phyloP scores from a whole-genome alignment of 805 yeast species.

The Saccharomycopsis sp. region DNA sequence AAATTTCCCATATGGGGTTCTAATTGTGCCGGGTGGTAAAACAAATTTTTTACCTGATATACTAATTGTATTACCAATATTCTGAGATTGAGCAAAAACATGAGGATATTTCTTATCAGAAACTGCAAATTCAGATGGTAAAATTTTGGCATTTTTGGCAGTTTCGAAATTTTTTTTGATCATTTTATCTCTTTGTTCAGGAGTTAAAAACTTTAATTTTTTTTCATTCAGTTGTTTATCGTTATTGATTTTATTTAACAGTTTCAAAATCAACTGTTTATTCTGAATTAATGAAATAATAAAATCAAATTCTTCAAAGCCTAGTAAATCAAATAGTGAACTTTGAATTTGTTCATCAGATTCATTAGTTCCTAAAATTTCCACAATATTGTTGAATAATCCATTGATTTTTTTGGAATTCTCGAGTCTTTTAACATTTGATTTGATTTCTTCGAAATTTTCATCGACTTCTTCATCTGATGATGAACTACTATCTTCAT shows the following conservation, averaged over 20 bases:
- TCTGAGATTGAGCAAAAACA: slow-evolving; percentile 45
- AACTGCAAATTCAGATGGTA: slow-evolving; percentile 23
- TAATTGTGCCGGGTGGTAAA: slow-evolving; percentile 72
- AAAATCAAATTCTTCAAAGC: slow-evolving; percentile 77
- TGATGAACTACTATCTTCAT: slow-evolving; percentile 3
- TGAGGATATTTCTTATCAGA: slow-evolving; percentile 62
- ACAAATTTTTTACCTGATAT: slow-evolving; percentile 72
- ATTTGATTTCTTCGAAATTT: slow-evolving; percentile 2
- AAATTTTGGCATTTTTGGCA: slow-evolving; percentile 39
- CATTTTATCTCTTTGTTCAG: slow-evolving; percentile 44
- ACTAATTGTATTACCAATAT: slow-evolving; percentile 57
- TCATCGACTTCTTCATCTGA: slow-evolving; percentile 1
- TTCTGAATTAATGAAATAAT: slow-evolving; percentile 52
- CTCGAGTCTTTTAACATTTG: not conserved
- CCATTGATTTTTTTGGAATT: slow-evolving; percentile 1
- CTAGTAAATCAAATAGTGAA: slow-evolving; percentile 66
- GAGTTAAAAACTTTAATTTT: slow-evolving; percentile 30
- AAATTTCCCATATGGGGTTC: slow-evolving; percentile 46
- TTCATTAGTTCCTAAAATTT: slow-evolving; percentile 25
- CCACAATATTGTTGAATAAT: slow-evolving; percentile 24
- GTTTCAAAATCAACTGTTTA: slow-evolving; percentile 25
- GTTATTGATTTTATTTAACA: slow-evolving; percentile 17
- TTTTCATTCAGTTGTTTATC: slow-evolving; percentile 19
- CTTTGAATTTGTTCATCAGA: slow-evolving; percentile 55
- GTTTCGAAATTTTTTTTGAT: slow-evolving; percentile 38